phyloP scores from a whole-genome alignment of 129 eudicot genomes.

The Chrysanthemum seticuspe region DNA sequence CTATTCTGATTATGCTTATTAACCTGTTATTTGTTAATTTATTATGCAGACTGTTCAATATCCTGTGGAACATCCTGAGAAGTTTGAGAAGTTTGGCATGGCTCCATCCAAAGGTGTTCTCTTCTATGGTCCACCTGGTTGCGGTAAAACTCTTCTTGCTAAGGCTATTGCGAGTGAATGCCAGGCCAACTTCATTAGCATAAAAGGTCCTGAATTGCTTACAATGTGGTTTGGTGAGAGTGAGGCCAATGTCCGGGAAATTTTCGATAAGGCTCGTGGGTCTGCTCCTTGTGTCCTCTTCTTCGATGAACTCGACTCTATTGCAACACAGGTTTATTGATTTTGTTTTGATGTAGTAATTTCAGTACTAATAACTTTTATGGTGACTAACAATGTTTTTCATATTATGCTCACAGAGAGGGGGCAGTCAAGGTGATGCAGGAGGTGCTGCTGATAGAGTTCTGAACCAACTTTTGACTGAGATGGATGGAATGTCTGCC shows the following conservation, averaged over 20 bases:
- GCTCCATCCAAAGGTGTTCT: conserved; percentile 80
- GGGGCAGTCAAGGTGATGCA: conserved; percentile 81
- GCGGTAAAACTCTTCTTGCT: conserved; percentile 93
- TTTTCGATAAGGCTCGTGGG: conserved; percentile 60
- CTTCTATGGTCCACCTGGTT: conserved; percentile 97
- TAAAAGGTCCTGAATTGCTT: conserved; percentile 62
- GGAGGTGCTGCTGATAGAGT: conserved; percentile 99
- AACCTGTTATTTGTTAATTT: background rate
- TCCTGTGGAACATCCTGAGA: conserved; percentile 96
- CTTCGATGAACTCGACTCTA: conserved; percentile 71
- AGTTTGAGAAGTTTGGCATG: conserved; percentile 84
- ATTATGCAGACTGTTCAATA: conserved; percentile 84
- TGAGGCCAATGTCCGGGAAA: conserved; percentile 70
- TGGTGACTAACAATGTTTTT: background rate
- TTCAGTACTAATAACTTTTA: background rate
- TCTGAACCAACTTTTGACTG: conserved; percentile 85
- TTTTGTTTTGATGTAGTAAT: background rate
- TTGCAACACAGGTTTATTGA: conserved; percentile 60
- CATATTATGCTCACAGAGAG: conserved; percentile 44
- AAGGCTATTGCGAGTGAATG: conserved; percentile 98
- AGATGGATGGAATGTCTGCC: conserved; percentile 96
- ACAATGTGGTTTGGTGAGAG: conserved; percentile 81
- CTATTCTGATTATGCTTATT: background rate
- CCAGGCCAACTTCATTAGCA: conserved; percentile 78
- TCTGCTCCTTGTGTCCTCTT: conserved; percentile 82